These are phyloP conservation scores for Rubus parviflorus DNA, from an alignment of 306 rosid species.

Conservation along the genomic window DNA sequence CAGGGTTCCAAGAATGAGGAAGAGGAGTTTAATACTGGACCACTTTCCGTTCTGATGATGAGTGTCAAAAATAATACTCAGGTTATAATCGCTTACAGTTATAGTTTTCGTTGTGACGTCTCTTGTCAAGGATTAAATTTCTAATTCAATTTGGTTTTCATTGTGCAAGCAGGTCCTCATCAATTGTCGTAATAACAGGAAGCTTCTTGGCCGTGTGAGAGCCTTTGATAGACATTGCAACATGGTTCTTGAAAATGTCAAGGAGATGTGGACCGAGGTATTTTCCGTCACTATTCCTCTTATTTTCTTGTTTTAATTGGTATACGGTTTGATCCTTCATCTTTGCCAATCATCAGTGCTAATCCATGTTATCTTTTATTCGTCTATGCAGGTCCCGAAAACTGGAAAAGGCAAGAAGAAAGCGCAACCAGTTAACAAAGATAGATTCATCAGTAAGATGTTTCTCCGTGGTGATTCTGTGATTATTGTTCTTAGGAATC, in stretches of 20 bases:
- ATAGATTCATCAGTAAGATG: constrained; percentile 90
- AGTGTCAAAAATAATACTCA: constrained; percentile 86
- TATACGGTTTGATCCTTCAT: neutral
- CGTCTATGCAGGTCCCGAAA: constrained; percentile 63
- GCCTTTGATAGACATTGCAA: constrained; percentile 94
- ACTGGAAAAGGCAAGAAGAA: constrained; percentile 95
- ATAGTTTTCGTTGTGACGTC: neutral
- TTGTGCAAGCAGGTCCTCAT: constrained; percentile 60
- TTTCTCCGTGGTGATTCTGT: constrained; percentile 87
- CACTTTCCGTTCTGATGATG: constrained; percentile 87
- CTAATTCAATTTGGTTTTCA: neutral
- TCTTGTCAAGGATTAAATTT: neutral
- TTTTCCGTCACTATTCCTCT: neutral
- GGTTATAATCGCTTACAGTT: constrained; percentile 34
- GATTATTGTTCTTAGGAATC: constrained; percentile 88
- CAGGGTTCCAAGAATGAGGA: constrained; percentile 72
- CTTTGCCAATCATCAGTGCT: neutral
- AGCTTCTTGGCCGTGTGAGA: constrained; percentile 86
- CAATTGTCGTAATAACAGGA: constrained; percentile 79
- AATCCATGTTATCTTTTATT: neutral
- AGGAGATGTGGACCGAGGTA: constrained; percentile 99
- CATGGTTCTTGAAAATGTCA: constrained; percentile 91
- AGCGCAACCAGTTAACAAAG: constrained; percentile 87
- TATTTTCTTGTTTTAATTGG: neutral
- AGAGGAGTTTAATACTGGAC: constrained; percentile 90